These are phyloP conservation scores for Zygotorulaspora florentina DNA, from an alignment of 805 yeast genomes.

Conservation along the genomic window DNA sequence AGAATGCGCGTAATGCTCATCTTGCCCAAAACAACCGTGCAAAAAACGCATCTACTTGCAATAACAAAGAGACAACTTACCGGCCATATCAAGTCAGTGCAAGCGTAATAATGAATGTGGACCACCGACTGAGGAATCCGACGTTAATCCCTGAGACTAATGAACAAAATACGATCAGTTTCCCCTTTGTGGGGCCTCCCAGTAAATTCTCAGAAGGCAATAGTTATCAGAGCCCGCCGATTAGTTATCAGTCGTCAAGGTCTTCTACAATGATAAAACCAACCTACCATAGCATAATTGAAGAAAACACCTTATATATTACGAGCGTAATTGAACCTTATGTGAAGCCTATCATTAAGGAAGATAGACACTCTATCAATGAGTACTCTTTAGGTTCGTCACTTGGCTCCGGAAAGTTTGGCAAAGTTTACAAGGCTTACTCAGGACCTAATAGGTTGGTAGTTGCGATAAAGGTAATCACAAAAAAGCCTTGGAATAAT, in stretches of 20 bases:
- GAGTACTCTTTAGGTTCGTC: slow-evolving; percentile 17
- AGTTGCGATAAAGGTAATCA: slow-evolving; percentile 31
- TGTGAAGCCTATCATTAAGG: slow-evolving; percentile 8
- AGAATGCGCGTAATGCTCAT: not conserved
- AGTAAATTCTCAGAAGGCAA: not conserved
- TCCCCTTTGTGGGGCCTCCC: not conserved
- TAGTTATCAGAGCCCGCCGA: not conserved
- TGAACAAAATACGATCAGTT: not conserved
- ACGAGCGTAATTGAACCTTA: slow-evolving; percentile 10
- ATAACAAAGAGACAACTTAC: no score
- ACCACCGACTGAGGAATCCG: slow-evolving; percentile 2
- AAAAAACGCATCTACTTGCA: no score
- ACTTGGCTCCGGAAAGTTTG: slow-evolving; percentile 33
- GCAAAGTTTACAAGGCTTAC: slow-evolving; percentile 30
- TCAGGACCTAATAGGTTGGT: slow-evolving; percentile 5
- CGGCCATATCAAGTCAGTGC: not conserved
- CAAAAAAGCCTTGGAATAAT: slow-evolving; percentile 26
- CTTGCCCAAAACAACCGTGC: not conserved
- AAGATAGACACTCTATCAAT: slow-evolving; percentile 14
- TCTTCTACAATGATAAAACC: slow-evolving; percentile 4
- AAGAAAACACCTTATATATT: slow-evolving; percentile 11
- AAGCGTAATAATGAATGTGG: not conserved
- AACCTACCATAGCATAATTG: slow-evolving; percentile 21
- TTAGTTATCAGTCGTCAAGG: not conserved
- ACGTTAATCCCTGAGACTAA: slow-evolving; percentile 1